Base-by-base conservation (phyloP, 768 basidiomycete species). In the Leccinum incarnatum region DNA sequence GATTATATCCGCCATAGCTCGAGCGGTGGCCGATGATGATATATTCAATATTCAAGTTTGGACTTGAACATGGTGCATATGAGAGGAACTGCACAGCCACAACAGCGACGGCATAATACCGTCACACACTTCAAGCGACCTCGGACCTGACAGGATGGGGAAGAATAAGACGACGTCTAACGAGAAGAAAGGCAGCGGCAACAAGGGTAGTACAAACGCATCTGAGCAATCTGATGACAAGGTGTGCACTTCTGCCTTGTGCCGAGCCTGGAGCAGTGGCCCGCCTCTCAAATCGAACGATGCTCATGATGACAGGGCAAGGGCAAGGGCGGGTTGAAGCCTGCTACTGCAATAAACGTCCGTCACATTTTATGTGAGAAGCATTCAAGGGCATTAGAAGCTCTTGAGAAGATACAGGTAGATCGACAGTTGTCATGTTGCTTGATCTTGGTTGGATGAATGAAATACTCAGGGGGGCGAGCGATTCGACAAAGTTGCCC, bases 321-420 rank as follows among this genome's bases (percentile, higher is more conserved):
- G 83, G 79, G 75, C 15, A 87, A 86, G 69, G 81, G 82, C 25
- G 78, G 76, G 2, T 69, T 93, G 72, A 93, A 91, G 73, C 75
- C 91, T 27, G 92, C 91, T 11, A 92, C 84, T 7, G 85, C 92
- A 29, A 76, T 94, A 40, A 93, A 93, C 69, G 91, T 94, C 30
- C 85, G 92, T 29, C 92, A 94, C 70, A 91, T 94, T 46, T 77
- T 94, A 21, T 94, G 92, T 72, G 92, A 94, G 74, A 94, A 93
- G 66, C 88, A 92, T 56, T 87, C 89, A 8, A 91, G 83, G 66
- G 90, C 86, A 2, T 79, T 79, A 46, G 92, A 93, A 68, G 91
- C 91, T 1, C 69, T 93, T 53, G 79, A 85, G 72, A 91, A 90
- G 72, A 84, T 93, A 53, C 83, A 92, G 82, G 90, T 89, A 62